phyloP scores from a whole-genome alignment of 2,329 filamentous ascomycete species.

The Diaporthe citri region DNA sequence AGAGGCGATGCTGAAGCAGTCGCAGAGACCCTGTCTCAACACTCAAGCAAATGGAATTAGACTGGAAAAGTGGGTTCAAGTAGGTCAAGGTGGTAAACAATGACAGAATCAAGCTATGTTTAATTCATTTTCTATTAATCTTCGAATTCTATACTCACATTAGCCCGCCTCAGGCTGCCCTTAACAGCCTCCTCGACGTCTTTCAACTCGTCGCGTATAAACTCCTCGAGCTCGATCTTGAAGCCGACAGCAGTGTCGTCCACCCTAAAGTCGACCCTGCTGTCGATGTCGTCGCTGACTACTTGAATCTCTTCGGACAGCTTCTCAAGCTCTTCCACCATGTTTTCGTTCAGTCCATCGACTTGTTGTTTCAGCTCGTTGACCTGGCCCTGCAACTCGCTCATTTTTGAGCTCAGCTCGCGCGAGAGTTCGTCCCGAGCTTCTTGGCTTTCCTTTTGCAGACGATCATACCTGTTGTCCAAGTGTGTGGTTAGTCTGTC shows the following conservation, averaged over 20 bases:
- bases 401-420: slow-evolving; percentile 5
- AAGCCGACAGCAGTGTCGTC: slow-evolving; percentile 3
- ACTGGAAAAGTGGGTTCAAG: not conserved
- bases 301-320: slow-evolving; percentile 14
- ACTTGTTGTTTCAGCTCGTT: slow-evolving; percentile 9
- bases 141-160: slow-evolving; percentile 29
- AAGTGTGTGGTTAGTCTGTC: slow-evolving; percentile 7
- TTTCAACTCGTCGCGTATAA: slow-evolving; percentile 1
- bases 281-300: slow-evolving; percentile 22
- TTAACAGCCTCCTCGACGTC: slow-evolving; percentile 17
- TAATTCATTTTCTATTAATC: not conserved
- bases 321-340: slow-evolving; percentile 4
- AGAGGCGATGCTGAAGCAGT: no score
- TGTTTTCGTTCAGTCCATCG: not conserved
- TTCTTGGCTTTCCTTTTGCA: not conserved
- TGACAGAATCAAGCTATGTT: not conserved
- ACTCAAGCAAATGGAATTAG: no score
- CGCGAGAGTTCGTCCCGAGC: not conserved
- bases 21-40: no score
- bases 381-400: slow-evolving; percentile 7
- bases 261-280: slow-evolving; percentile 11
- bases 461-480: slow-evolving; percentile 1
- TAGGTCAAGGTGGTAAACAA: not conserved
- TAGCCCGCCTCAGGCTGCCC: slow-evolving; percentile 23
- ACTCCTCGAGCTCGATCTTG: slow-evolving; percentile 15